Conservation (phyloP, 352 stramenopile genomes). For the Plasmopara viticola region DNA sequence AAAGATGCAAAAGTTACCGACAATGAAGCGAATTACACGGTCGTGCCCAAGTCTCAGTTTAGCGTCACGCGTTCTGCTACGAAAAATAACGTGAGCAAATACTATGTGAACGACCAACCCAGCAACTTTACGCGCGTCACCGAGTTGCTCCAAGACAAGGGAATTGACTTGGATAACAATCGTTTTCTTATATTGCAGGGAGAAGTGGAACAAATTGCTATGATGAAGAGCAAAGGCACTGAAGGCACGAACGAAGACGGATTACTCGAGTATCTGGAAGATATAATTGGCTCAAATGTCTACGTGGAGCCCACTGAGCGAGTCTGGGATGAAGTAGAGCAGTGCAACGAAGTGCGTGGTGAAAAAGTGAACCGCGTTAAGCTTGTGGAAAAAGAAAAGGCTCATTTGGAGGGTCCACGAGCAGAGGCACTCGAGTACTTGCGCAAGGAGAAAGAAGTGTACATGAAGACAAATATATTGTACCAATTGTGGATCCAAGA, state of each 20-base stretch:
- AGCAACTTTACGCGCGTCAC: constrained; percentile 94
- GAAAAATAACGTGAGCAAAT: constrained; percentile 95
- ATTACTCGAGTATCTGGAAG: constrained; percentile 99
- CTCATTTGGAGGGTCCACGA: constrained; percentile 92
- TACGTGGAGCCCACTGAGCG: constrained; percentile 95
- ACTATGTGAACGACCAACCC: constrained; percentile 92
- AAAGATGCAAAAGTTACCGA: constrained; percentile 11
- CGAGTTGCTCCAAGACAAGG: constrained; percentile 89
- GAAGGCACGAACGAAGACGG: constrained; percentile 92
- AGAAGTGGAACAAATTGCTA: constrained; percentile 97
- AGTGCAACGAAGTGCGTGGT: constrained; percentile 83
- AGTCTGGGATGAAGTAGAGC: constrained; percentile 91
- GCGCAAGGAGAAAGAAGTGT: constrained; percentile 93
- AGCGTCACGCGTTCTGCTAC: constrained; percentile 92
- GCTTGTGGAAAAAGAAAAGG: constrained; percentile 96
- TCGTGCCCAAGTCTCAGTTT: constrained; percentile 88
- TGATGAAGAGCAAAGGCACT: constrained; percentile 99
- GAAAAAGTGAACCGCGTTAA: constrained; percentile 98
- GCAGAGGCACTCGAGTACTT: constrained; percentile 93
- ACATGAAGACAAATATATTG: constrained; percentile 94
- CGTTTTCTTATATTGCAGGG: constrained; percentile 98
- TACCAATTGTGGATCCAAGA: constrained; percentile 93
- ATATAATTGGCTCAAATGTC: constrained; percentile 99
- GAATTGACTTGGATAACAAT: constrained; percentile 99
- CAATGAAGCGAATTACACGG: constrained; percentile 88